Percentiles rank a stretch among this genome's conserved stretches.
Conservation (phyloP, 2,329 filamentous ascomycete genomes). For the Cryphonectria naterciae region DNA sequence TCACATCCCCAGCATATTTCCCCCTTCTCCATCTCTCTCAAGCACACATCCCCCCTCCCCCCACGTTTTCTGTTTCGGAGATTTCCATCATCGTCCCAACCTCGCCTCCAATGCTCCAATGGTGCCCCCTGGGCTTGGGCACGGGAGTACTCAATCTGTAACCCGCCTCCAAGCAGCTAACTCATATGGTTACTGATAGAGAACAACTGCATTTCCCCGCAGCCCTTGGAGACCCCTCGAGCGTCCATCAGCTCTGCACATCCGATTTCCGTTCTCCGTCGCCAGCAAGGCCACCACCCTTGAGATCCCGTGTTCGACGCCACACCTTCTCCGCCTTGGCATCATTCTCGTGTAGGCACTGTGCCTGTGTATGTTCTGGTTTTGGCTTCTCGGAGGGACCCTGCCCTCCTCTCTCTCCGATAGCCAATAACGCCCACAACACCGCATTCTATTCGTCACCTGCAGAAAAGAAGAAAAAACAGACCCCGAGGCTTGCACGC, state of each 20-base stretch:
- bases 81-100: conserved; percentile 9
- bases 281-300: not conserved
- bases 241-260: not conserved
- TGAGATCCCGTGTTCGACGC: not conserved
- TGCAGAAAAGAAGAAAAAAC: not conserved
- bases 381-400: conserved; percentile 7
- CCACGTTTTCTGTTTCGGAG: conserved; percentile 19
- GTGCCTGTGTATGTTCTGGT: conserved; percentile 11
- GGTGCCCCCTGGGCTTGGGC: not conserved
- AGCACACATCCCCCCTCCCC: not conserved
- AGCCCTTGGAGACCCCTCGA: not conserved
- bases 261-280: not conserved
- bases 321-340: not conserved
- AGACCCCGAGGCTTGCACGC: conserved; percentile 9
- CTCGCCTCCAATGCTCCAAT: not conserved
- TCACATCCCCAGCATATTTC: not conserved
- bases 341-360: conserved; percentile 11
- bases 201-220: not conserved
- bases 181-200: not conserved
- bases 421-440: not conserved
- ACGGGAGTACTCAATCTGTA: not conserved
- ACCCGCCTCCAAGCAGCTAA: not conserved
- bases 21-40: conserved; percentile 4
- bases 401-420: not conserved
- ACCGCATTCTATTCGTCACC: conserved; percentile 5